These are phyloP conservation scores for Polygonum maritimum DNA, from an alignment of 148 eudicot genomes.

Conservation along the genomic window DNA sequence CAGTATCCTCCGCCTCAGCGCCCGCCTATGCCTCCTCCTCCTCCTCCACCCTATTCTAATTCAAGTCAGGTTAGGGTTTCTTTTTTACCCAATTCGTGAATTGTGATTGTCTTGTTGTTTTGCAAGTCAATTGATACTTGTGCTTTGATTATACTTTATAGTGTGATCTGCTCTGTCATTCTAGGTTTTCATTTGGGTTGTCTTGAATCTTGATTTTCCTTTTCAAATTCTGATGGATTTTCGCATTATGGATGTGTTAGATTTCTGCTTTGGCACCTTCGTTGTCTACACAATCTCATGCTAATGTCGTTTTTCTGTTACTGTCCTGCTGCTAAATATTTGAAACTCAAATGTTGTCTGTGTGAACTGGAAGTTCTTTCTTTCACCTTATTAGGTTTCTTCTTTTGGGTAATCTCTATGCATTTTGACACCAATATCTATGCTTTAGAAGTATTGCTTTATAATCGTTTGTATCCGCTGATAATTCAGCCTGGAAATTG, in stretches of 20 bases:
- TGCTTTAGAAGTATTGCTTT: background rate
- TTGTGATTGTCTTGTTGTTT: background rate
- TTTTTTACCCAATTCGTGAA: background rate
- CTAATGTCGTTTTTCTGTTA: background rate
- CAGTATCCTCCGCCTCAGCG: slow-evolving; percentile 31
- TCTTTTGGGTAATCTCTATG: background rate
- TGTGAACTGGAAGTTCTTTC: background rate
- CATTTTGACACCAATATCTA: background rate
- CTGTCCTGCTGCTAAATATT: background rate
- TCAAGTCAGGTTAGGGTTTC: slow-evolving; percentile 26
- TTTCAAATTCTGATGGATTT: background rate
- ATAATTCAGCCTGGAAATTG: background rate
- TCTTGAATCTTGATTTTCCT: background rate
- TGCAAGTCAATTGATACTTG: background rate
- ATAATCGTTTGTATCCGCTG: background rate
- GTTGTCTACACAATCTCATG: background rate
- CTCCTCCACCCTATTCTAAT: slow-evolving; percentile 28
- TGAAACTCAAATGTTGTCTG: background rate
- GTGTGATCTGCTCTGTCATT: background rate
- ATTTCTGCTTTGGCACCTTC: background rate
- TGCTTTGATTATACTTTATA: background rate
- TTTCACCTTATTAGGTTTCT: background rate
- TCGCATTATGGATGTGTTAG: background rate
- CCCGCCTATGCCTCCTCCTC: slow-evolving; percentile 20
- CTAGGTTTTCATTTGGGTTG: background rate